Base-by-base conservation (phyloP, 2,329 filamentous ascomycete species). In the Xylariales sp. region DNA sequence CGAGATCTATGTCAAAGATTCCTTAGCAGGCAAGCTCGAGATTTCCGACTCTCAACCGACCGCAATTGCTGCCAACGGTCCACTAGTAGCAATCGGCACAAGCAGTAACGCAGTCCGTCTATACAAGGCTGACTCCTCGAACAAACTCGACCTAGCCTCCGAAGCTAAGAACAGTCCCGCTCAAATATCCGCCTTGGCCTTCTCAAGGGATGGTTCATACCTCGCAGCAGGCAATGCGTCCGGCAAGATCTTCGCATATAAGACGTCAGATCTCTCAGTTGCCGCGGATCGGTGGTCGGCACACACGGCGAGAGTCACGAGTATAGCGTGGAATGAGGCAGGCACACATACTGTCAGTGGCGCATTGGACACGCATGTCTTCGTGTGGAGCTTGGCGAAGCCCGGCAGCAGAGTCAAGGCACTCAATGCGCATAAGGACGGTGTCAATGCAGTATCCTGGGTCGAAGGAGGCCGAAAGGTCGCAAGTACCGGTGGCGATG, bases 341-440 rank as follows among this genome's bases (percentile, higher is more conserved):
- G 86, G 84, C 10, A 84, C 83, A 16, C 86, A 89, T 58, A 83
- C 90, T 3, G 88, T 81, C 15, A 95, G 86, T 59, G 91, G 90
- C 10, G 84, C 81, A 33, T 68, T 98, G 37, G 93, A 98, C 61
- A 96, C 91, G 0, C 89, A 95, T 56, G 77, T 98, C 15, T 90
- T 88, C 59, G 82, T 95, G 21, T 98, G 93, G 88, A 95, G 88
- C 60, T 64, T 96, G 42, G 73, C 70, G 28, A 86, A 88, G 59
- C 91, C 91, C 1, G 89, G 88, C 3, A 86, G 86, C 63, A 78
- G 91, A 51, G 78, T 94, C 51, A 91, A 93, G 69, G 84, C 82
- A 11, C 67, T 81, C 16, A 95, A 95, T 58, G 89, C 91, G 37
- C 93, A 98, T 68, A 96, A 96, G 68, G 93, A 97, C 58, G 93